A percentile compares a stretch with the other conserved stretches of the same genome.
Evolutionary conservation across 306 rosid genomes (phyloP).

Genomic region (Vigna nakashimae): DNA sequence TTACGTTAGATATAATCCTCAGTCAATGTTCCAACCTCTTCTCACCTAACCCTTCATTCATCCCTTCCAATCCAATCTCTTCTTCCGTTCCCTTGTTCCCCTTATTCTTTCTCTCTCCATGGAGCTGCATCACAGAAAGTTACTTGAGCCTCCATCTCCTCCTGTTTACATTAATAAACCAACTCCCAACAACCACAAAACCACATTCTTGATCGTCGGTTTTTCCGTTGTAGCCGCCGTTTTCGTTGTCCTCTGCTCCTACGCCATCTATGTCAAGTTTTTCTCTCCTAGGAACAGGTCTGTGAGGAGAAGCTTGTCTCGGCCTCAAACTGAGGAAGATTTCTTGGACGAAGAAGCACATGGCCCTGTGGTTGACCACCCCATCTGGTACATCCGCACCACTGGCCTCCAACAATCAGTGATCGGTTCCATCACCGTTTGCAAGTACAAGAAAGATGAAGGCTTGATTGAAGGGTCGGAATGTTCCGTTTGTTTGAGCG

Average conservation of each 20-base stretch:
- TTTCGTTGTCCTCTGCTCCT: conserved; percentile 53
- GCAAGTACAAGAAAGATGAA: conserved; percentile 65
- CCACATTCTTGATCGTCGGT: conserved; percentile 26
- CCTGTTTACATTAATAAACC: no score
- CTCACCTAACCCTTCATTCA: background rate
- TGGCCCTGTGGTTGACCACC: conserved; percentile 70
- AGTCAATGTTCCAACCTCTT: conserved; percentile 41
- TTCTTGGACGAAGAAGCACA: conserved; percentile 56
- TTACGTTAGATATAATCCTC: background rate
- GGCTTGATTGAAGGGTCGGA: conserved; percentile 83
- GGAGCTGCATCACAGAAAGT: conserved; percentile 49
- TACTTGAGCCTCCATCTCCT: background rate
- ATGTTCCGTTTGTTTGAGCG: conserved; percentile 82
- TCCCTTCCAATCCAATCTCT: background rate
- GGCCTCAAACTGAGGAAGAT: conserved; percentile 36
- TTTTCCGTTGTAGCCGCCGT: conserved; percentile 40
- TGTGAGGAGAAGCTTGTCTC: conserved; percentile 26
- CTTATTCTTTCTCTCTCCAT: conserved; percentile 41
- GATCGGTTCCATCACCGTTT: conserved; percentile 67
- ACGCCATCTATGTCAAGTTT: conserved; percentile 55
- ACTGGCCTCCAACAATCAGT: conserved; percentile 67
- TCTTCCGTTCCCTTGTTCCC: conserved; percentile 18
- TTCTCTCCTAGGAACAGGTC: conserved; percentile 32
- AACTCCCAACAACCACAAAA: background rate
- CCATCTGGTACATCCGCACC: conserved; percentile 84